Base-by-base conservation (phyloP, 768 basidiomycete genomes). In the Candolleomyces eurysporus region DNA sequence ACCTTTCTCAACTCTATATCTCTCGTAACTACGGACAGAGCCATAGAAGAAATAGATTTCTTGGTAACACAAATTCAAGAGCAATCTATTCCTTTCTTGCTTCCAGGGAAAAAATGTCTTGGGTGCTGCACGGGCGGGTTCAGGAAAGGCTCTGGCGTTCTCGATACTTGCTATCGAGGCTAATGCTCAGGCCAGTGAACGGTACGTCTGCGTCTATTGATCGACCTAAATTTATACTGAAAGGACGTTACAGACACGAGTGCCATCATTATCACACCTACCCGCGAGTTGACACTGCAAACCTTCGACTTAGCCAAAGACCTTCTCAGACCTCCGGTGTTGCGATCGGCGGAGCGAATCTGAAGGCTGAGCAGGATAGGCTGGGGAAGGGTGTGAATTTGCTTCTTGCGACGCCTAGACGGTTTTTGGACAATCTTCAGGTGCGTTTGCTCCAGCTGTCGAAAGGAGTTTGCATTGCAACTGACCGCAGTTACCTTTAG, bases 271-370 rank as follows among this genome's bases (percentile, higher is more conserved):
- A 84, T 99, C 64, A 91, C 96, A 9, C 97, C 97, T 1, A 98
- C 97, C 3, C 84, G 96, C 71, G 97, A 99, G 74, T 84, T 99
- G 31, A 96, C 97, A 2, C 79, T 98, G 54, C 97, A 99, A 73
- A 98, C 98, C 72, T 99, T 98, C 67, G 94, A 95, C 32, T 96
- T 98, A 13, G 94, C 95, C 36, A 98, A 96, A 13, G 95, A 98
- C 69, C 79, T 99, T 95, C 94, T 5, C 97, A 98, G 73, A 98
- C 97, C 1, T 97, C 91, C 73, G 96, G 95, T 6, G 95, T 99
- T 61, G 86, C 98, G 59, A 98, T 99, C 82, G 97, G 97, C 19
- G 97, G 97, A 59, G 96, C 97, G n/a, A 98, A 97, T 73, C 78
- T 91, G 65, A 89, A 93, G 71, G 94, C 93, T 48, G 97, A 99